These are phyloP conservation scores for Agrocybe pediades DNA, from an alignment of 768 basidiomycete species.

Conservation along the genomic window DNA sequence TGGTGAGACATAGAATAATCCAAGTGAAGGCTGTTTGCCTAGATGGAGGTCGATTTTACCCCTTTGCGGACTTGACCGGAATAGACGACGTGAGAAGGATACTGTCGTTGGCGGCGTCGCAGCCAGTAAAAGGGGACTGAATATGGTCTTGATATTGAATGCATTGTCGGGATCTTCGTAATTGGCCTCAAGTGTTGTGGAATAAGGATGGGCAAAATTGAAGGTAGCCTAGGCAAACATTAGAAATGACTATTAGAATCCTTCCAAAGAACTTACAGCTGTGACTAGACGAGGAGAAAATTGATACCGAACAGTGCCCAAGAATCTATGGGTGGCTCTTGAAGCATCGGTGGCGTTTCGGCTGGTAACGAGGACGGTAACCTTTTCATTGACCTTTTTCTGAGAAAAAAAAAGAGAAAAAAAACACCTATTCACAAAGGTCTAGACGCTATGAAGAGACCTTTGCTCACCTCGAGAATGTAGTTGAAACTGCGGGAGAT, in stretches of 20 bases:
- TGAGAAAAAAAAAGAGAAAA: slow-evolving; percentile 19
- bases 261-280: slow-evolving; percentile 33
- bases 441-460: not conserved
- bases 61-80: slow-evolving; percentile 45
- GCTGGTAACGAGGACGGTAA: slow-evolving; percentile 40
- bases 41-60: slow-evolving; percentile 45
- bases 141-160: slow-evolving; percentile 37
- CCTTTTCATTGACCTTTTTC: slow-evolving; percentile 51
- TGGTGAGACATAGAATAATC: slow-evolving; percentile 46
- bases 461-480: slow-evolving; percentile 16
- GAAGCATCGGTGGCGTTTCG: slow-evolving; percentile 32
- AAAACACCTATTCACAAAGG: not conserved
- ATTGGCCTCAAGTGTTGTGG: slow-evolving; percentile 41
- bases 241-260: slow-evolving; percentile 9
- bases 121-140: slow-evolving; percentile 33
- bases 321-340: slow-evolving; percentile 39
- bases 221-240: slow-evolving; percentile 36
- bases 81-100: slow-evolving; percentile 52
- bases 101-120: slow-evolving; percentile 40
- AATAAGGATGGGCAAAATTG: slow-evolving; percentile 41
- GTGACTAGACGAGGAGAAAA: slow-evolving; percentile 63
- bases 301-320: slow-evolving; percentile 77
- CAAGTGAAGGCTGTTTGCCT: slow-evolving; percentile 33
- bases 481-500: slow-evolving; percentile 13
- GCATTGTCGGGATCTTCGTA: slow-evolving; percentile 54